phyloP scores from a whole-genome alignment of 345 rosid genomes.

The Anastatica hierochuntica region DNA sequence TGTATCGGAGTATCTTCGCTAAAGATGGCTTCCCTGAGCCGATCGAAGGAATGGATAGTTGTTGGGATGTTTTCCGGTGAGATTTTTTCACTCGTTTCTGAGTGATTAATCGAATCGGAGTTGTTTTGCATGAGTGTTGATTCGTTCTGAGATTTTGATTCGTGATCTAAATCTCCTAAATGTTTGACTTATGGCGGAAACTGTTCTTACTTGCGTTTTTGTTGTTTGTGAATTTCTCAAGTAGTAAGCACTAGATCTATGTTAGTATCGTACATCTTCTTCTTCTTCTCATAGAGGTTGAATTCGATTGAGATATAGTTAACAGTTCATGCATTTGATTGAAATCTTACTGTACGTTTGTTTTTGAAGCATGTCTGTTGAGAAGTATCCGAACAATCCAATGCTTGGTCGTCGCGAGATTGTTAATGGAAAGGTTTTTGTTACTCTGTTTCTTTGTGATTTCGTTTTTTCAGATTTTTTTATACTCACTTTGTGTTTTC shows the following conservation, averaged over 20 bases:
- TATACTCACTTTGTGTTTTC: background rate
- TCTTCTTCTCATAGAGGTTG: no score
- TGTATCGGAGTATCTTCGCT: constrained; percentile 63
- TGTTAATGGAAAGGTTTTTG: constrained; percentile 49
- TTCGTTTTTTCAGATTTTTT: no score
- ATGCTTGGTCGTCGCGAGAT: constrained; percentile 78
- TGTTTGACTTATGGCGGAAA: constrained; percentile 18
- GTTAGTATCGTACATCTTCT: no score
- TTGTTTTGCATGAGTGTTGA: background rate
- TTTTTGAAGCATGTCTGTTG: constrained; percentile 53
- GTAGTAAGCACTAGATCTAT: no score
- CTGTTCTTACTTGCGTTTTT: constrained; percentile 9
- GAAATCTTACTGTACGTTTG: no score
- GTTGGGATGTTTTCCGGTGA: constrained; percentile 92
- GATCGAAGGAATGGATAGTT: constrained; percentile 59
- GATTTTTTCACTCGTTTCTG: background rate
- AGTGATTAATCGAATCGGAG: background rate
- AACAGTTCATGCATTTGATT: no score
- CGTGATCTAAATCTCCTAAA: background rate
- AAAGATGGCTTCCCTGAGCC: constrained; percentile 74
- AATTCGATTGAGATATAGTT: no score
- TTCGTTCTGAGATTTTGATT: background rate
- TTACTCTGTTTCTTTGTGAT: no score
- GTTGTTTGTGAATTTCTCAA: background rate
- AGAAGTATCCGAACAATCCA: constrained; percentile 49